Evolutionary conservation across 768 basidiomycete genomes (phyloP).

Genomic region (Mycena belliarum): DNA sequence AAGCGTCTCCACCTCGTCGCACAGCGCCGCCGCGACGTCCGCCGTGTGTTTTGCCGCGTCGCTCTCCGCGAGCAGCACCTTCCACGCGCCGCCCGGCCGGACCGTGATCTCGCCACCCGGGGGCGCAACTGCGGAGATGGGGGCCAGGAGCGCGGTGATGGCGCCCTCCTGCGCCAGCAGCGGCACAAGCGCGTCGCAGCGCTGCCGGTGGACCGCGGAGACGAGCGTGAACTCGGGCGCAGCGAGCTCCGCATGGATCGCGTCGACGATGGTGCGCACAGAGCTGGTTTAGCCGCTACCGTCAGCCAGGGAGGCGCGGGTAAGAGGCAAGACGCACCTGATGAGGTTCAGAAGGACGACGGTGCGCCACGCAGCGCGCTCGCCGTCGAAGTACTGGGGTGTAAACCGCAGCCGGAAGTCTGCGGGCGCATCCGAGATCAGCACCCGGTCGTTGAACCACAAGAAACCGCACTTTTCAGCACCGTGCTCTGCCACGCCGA

Average conservation of each 20-base stretch:
- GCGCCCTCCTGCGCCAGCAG: slow-evolving; percentile 33
- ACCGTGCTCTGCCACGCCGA: slow-evolving; percentile 42
- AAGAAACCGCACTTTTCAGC: slow-evolving; percentile 45
- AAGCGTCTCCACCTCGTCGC: slow-evolving; percentile 59
- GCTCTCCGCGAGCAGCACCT: slow-evolving; percentile 37
- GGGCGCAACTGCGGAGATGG: too few relatives aligned
- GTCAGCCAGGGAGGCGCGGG: background rate
- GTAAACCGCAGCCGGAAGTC: slow-evolving; percentile 72
- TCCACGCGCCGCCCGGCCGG: slow-evolving; percentile 62
- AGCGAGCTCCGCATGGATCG: slow-evolving; percentile 27
- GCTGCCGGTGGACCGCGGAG: slow-evolving; percentile 27
- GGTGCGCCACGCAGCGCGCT: slow-evolving; percentile 60
- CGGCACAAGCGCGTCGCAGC: slow-evolving; percentile 39
- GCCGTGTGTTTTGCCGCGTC: slow-evolving; percentile 40
- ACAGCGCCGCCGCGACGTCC: slow-evolving; percentile 49
- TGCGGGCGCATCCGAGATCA: slow-evolving; percentile 25
- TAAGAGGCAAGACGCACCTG: slow-evolving; percentile 36
- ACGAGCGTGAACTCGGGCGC: slow-evolving; percentile 23
- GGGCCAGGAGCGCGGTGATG: slow-evolving; percentile 44
- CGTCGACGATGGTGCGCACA: slow-evolving; percentile 55
- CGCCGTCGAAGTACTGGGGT: slow-evolving; percentile 58
- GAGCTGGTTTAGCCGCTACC: slow-evolving; percentile 41
- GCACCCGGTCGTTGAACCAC: background rate
- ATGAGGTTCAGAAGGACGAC: slow-evolving; percentile 74
- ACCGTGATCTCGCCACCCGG: too few relatives aligned